Conservation (phyloP, 768 basidiomycete species). For the Pulveroboletus sp. region DNA sequence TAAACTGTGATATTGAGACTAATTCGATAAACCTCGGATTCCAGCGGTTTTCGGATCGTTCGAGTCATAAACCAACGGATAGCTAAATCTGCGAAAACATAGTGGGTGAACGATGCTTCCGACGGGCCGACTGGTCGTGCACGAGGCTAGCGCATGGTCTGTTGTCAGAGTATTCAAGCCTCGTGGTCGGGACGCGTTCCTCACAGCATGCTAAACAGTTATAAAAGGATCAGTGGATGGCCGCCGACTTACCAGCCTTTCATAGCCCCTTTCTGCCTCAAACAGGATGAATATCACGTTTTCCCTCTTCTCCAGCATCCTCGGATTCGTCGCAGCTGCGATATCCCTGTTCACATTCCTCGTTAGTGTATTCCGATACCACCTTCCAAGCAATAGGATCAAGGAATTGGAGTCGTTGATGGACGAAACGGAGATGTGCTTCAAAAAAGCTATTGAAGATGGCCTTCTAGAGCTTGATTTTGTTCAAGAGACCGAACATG, state of each 20-base stretch:
- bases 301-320: conserved; percentile 1
- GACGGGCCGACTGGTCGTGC: neutral
- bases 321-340: neutral
- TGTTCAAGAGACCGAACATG: neutral
- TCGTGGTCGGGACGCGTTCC: neutral
- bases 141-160: neutral
- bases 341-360: neutral
- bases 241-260: too few species aligned
- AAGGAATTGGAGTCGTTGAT: conserved; percentile 2
- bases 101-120: neutral
- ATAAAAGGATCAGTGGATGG: neutral
- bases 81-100: neutral
- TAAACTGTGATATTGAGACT: too few species aligned
- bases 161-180: neutral
- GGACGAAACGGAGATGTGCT: neutral
- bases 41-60: too few species aligned
- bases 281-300: neutral
- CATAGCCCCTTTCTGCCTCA: neutral
- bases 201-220: neutral
- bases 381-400: conserved; percentile 5
- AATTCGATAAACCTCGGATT: too few species aligned
- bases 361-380: neutral
- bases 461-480: conserved; percentile 1
- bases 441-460: conserved; percentile 4
- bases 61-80: neutral